These are phyloP conservation scores for Magnolia sinica DNA, from an alignment of 164 flowering plant species.

Conservation along the genomic window DNA sequence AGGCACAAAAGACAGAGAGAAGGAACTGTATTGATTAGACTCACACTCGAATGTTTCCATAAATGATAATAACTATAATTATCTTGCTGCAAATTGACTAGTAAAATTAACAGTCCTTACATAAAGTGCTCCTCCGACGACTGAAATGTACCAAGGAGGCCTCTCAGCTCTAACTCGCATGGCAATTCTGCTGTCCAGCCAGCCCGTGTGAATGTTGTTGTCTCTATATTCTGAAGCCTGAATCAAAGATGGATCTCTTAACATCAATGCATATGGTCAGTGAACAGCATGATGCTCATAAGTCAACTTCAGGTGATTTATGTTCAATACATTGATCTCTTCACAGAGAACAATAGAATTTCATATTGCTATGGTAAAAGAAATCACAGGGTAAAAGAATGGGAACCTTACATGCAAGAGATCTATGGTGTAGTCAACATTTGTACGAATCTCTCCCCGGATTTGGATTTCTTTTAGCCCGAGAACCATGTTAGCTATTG, in stretches of 20 bases:
- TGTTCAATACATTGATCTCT: background rate
- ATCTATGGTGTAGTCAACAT: constrained; percentile 96
- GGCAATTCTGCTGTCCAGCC: constrained; percentile 99
- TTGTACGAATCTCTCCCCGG: constrained; percentile 96
- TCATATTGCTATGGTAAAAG: background rate
- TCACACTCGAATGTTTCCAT: background rate
- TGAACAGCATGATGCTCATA: background rate
- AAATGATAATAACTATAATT: background rate
- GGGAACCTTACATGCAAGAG: constrained; percentile 78
- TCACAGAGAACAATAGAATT: background rate
- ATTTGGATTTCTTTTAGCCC: constrained; percentile 98
- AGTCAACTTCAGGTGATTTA: too few species aligned
- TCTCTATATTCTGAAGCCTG: constrained; percentile 94
- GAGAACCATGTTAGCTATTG: constrained; percentile 98
- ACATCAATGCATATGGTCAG: background rate
- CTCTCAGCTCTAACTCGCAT: constrained; percentile 99
- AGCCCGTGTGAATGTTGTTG: constrained; percentile 95
- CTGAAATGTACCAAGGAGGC: constrained; percentile 99
- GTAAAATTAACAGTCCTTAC: constrained; percentile 42
- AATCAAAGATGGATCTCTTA: background rate
- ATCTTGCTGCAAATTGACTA: background rate
- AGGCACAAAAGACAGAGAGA: constrained; percentile 1
- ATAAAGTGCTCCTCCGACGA: constrained; percentile 94
- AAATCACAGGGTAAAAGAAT: background rate
- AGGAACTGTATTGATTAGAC: background rate